Conservation (phyloP, 768 basidiomycete species). For the Agaricus subrufescens region DNA sequence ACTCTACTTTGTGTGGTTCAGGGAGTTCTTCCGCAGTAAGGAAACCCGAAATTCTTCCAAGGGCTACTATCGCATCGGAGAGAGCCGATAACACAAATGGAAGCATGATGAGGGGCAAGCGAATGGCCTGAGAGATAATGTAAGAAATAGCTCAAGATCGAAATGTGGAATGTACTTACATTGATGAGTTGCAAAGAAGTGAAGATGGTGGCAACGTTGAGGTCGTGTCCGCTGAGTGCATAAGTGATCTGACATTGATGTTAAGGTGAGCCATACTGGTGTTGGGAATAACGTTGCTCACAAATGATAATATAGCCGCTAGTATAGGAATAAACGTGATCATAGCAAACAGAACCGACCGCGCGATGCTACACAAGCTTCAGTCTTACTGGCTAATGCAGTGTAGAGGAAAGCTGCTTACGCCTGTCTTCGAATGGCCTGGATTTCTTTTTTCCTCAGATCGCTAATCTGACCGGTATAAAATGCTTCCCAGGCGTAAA, state of each 20-base stretch:
- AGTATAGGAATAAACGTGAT: conserved; percentile 49
- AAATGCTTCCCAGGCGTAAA: conserved; percentile 56
- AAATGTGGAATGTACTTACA: conserved; percentile 21
- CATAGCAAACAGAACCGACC: conserved; percentile 34
- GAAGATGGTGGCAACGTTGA: conserved; percentile 54
- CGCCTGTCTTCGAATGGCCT: conserved; percentile 33
- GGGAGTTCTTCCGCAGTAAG: conserved; percentile 51
- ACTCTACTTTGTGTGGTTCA: conserved; percentile 41
- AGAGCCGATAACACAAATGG: conserved; percentile 47
- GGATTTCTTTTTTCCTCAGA: conserved; percentile 34
- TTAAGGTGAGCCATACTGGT: background rate
- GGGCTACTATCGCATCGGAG: conserved; percentile 46
- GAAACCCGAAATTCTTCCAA: conserved; percentile 43
- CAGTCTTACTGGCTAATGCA: background rate
- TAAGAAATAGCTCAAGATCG: background rate
- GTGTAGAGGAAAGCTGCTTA: conserved; percentile 18
- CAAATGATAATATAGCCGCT: conserved; percentile 47
- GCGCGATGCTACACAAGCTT: conserved; percentile 25
- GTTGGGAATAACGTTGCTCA: conserved; percentile 21
- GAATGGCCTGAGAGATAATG: conserved; percentile 40
- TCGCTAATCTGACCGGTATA: conserved; percentile 38
- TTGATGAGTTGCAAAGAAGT: conserved; percentile 56
- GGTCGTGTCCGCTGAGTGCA: conserved; percentile 46
- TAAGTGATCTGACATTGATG: conserved; percentile 49
- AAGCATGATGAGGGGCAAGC: conserved; percentile 51